phyloP scores from a whole-genome alignment of 176 grass and related monocot species.

The Zea luxurians region DNA sequence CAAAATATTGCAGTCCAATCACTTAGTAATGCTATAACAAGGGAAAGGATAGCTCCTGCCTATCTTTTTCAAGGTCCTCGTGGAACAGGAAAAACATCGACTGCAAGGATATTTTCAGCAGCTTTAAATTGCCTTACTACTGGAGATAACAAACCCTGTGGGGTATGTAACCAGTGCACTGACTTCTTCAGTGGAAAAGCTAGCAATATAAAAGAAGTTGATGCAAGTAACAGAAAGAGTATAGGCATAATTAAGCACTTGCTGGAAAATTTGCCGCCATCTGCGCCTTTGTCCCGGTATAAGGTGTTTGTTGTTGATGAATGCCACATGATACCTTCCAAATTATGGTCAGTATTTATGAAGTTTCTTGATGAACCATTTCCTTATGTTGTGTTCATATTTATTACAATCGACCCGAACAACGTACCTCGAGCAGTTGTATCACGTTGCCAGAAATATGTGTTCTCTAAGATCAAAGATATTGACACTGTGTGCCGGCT shows the following conservation, averaged over 20 bases:
- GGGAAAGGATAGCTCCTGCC: conserved; percentile 73
- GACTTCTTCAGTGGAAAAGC: conserved; percentile 45
- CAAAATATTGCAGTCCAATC: conserved; percentile 82
- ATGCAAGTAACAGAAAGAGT: conserved; percentile 69
- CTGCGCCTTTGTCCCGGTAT: conserved; percentile 44
- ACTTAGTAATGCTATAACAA: conserved; percentile 72
- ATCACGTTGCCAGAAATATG: conserved; percentile 67
- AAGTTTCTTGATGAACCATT: conserved; percentile 68
- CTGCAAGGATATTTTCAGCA: conserved; percentile 70
- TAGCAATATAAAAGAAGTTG: conserved; percentile 63
- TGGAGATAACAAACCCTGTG: conserved; percentile 76
- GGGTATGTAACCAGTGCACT: conserved; percentile 64
- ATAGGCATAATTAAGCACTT: conserved; percentile 55
- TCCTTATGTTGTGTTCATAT: conserved; percentile 57
- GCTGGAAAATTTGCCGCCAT: conserved; percentile 51
- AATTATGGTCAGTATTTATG: conserved; percentile 63
- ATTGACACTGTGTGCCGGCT: conserved; percentile 54
- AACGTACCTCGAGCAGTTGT: conserved; percentile 54
- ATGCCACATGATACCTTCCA: conserved; percentile 61
- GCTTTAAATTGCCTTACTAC: conserved; percentile 60
- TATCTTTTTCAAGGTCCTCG: conserved; percentile 94
- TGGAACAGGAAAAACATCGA: conserved; percentile 89
- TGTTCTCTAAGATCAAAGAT: conserved; percentile 68
- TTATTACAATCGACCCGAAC: conserved; percentile 52
- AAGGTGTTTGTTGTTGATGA: conserved; percentile 65